Conservation (phyloP, 352 stramenopile genomes). For the Pythium rhizo-oryzae region DNA sequence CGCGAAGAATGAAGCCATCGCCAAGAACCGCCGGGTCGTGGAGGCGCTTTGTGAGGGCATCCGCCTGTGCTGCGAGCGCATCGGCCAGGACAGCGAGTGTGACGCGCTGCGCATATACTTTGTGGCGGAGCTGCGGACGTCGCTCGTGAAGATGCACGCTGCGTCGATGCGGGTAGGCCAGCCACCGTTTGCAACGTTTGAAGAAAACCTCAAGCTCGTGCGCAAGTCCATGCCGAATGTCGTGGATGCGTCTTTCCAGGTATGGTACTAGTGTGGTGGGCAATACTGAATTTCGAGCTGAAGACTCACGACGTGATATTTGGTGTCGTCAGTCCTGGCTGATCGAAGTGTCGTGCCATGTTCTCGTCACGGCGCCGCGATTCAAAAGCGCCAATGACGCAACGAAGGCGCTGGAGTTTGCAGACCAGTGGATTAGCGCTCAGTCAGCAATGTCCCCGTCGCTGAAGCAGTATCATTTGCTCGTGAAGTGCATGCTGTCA, state of each 20-base stretch:
- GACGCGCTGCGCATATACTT: conserved; percentile 52
- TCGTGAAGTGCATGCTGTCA: conserved; percentile 58
- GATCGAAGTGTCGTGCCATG: conserved; percentile 62
- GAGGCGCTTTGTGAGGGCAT: conserved; percentile 58
- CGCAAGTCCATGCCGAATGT: conserved; percentile 45
- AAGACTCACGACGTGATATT: not conserved
- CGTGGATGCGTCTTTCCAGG: conserved; percentile 56
- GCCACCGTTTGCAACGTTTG: conserved; percentile 29
- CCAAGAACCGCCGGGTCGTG: conserved; percentile 45
- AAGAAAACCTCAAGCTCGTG: conserved; percentile 54
- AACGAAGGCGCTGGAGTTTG: conserved; percentile 43
- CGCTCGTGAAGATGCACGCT: conserved; percentile 58
- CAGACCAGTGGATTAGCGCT: conserved; percentile 32
- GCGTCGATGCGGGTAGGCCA: conserved; percentile 27
- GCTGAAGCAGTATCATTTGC: conserved; percentile 58
- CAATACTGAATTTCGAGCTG: not conserved
- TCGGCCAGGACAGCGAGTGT: not conserved
- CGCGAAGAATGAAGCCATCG: conserved; percentile 40
- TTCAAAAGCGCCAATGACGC: conserved; percentile 32
- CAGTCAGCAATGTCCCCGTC: conserved; percentile 30
- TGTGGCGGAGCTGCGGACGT: conserved; percentile 47
- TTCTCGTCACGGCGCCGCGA: conserved; percentile 46
- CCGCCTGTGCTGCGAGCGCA: conserved; percentile 11
- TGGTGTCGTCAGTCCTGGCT: conserved; percentile 57
- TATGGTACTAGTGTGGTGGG: conserved; percentile 17